Evolutionary conservation across 2,329 filamentous ascomycete genomes (phyloP).

Genomic region (Talaromyces marneffei): DNA sequence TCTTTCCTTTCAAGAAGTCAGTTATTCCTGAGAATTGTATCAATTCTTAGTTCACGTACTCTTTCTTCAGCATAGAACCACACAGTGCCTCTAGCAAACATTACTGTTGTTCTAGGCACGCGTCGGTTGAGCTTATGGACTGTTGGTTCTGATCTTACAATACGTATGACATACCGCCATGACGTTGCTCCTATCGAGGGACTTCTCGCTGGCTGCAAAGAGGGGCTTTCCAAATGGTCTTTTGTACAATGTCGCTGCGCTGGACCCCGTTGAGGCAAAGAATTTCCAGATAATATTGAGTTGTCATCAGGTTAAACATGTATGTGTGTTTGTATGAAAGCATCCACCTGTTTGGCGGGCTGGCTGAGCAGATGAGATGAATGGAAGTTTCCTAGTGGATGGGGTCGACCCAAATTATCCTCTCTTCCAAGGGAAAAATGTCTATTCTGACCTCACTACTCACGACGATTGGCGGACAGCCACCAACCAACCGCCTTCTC

Average conservation of each 20-base stretch:
- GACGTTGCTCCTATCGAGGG: constrained; percentile 3
- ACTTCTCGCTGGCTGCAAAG: background rate
- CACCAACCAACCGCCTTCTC: background rate
- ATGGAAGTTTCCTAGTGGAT: constrained; percentile 2
- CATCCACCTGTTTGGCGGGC: background rate
- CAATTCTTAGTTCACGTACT: background rate
- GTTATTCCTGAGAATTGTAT: background rate
- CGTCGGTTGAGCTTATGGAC: background rate
- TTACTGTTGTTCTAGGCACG: background rate
- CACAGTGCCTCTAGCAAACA: too few species aligned
- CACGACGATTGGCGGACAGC: background rate
- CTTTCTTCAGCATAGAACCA: background rate
- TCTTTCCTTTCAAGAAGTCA: background rate
- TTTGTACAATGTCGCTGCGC: background rate
- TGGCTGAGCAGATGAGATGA: constrained; percentile 1
- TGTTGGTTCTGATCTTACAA: background rate
- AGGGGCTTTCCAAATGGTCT: background rate
- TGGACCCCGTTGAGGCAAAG: background rate
- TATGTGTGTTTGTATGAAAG: background rate
- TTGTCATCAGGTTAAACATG: background rate
- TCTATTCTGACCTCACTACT: constrained; percentile 6
- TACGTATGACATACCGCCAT: constrained; percentile 2
- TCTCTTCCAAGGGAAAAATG: constrained; percentile 1
- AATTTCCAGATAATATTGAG: background rate
- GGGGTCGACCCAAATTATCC: constrained; percentile 10